Percentiles rank a stretch among this genome's conserved stretches.
phyloP scores from a whole-genome alignment of 2,329 filamentous ascomycete species.

The Neurospora sp. region DNA sequence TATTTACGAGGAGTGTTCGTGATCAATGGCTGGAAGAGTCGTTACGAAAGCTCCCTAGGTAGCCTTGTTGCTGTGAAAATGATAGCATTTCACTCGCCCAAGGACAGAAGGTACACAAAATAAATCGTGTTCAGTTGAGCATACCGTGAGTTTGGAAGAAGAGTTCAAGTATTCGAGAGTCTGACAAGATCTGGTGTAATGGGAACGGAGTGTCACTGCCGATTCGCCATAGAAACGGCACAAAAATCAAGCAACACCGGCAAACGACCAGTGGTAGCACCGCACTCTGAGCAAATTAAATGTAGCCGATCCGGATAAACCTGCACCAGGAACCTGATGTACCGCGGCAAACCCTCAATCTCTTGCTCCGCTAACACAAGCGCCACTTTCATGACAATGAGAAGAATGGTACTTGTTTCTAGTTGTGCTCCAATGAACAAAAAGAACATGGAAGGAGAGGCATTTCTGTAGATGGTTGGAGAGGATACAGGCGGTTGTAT shows the following conservation, averaged over 20 bases:
- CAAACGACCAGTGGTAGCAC: not conserved
- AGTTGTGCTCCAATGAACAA: not conserved
- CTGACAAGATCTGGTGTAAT: too few species aligned
- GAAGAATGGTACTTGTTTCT: not conserved
- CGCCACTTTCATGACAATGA: not conserved
- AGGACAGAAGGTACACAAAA: too few species aligned
- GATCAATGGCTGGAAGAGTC: not conserved
- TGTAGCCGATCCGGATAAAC: not conserved
- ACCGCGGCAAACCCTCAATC: not conserved
- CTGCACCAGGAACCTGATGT: not conserved
- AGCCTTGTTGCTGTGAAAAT: not conserved
- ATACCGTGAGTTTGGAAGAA: too few species aligned
- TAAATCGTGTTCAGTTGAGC: too few species aligned
- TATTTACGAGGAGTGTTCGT: not conserved
- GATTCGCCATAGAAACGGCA: too few species aligned
- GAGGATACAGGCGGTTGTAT: not conserved
- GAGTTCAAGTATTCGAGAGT: too few species aligned
- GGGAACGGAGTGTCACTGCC: too few species aligned
- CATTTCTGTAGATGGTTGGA: too few species aligned
- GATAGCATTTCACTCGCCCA: too few species aligned
- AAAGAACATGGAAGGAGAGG: not conserved
- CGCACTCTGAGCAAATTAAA: not conserved
- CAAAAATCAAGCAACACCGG: too few species aligned
- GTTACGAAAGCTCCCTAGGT: not conserved
- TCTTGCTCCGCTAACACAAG: not conserved